Conservation (phyloP, 805 yeast species). For the Vanderwaltozyma yarrowii region DNA sequence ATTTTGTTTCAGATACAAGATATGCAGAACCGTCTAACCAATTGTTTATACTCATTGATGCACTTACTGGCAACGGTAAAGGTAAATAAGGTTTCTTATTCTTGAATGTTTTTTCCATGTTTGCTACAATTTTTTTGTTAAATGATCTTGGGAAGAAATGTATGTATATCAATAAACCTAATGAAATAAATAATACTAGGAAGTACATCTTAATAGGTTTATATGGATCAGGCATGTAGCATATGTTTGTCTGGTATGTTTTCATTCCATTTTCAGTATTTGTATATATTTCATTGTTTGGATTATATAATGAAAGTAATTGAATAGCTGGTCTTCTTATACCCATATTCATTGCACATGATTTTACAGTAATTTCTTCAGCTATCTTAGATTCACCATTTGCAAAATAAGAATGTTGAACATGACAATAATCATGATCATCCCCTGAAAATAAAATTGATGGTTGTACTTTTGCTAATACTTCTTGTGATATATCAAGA, state of each 20-base stretch:
- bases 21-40: not conserved
- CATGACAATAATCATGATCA: slow-evolving; percentile 92
- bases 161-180: slow-evolving; percentile 13
- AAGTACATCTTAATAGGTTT: slow-evolving; percentile 32
- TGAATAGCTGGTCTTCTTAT: slow-evolving; percentile 79
- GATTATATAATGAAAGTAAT: slow-evolving; percentile 55
- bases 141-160: slow-evolving; percentile 24
- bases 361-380: slow-evolving; percentile 80
- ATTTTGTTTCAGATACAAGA: not conserved
- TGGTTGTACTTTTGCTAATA: slow-evolving; percentile 56
- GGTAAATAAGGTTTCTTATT: not conserved
- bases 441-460: slow-evolving; percentile 76
- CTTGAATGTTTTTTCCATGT: slow-evolving; percentile 4
- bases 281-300: slow-evolving; percentile 14
- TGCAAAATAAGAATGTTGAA: slow-evolving; percentile 38
- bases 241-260: slow-evolving; percentile 37
- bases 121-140: slow-evolving; percentile 9
- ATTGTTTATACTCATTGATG: not conserved
- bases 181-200: slow-evolving; percentile 14
- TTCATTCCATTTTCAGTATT: slow-evolving; percentile 3
- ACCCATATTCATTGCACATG: slow-evolving; percentile 91
- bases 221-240: slow-evolving; percentile 50
- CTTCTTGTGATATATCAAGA: slow-evolving; percentile 43
- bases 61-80: slow-evolving; percentile 17
- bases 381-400: slow-evolving; percentile 25